Evolutionary conservation across 345 rosid genomes (phyloP).

Genomic region (Rhodamnia rubescens): DNA sequence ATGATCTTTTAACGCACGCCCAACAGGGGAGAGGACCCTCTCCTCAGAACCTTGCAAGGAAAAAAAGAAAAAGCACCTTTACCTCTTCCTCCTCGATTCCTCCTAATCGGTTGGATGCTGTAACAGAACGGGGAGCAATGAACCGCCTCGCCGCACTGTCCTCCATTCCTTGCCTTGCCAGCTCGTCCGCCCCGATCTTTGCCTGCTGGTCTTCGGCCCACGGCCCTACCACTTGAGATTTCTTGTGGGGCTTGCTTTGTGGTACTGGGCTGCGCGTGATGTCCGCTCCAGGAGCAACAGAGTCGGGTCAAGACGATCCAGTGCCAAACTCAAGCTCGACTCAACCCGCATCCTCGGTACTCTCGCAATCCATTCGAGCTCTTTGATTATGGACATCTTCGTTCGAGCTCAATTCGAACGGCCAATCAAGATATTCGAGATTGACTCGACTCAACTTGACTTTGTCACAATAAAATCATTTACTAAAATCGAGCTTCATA

Average conservation of each 20-base stretch:
- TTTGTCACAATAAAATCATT: background rate
- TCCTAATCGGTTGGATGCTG: background rate
- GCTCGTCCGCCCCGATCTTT: background rate
- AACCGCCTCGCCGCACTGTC: background rate
- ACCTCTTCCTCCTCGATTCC: background rate
- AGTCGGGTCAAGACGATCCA: background rate
- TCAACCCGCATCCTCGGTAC: rapidly evolving
- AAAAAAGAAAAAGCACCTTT: background rate
- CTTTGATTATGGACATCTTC: background rate
- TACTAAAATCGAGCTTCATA: background rate
- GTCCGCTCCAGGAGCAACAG: background rate
- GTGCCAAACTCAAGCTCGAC: background rate
- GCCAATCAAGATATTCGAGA: background rate
- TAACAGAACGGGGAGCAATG: background rate
- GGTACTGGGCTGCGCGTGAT: background rate
- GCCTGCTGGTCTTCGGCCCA: background rate
- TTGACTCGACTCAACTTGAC: background rate
- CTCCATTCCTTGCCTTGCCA: background rate
- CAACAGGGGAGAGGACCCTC: background rate
- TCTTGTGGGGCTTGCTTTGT: background rate
- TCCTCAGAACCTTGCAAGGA: background rate
- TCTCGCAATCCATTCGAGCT: background rate
- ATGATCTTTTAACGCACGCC: background rate
- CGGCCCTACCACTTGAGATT: background rate
- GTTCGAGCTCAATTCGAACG: background rate